These are phyloP conservation scores for Fusarium sp. DNA, from an alignment of 2,329 filamentous ascomycete genomes.

Conservation along the genomic window DNA sequence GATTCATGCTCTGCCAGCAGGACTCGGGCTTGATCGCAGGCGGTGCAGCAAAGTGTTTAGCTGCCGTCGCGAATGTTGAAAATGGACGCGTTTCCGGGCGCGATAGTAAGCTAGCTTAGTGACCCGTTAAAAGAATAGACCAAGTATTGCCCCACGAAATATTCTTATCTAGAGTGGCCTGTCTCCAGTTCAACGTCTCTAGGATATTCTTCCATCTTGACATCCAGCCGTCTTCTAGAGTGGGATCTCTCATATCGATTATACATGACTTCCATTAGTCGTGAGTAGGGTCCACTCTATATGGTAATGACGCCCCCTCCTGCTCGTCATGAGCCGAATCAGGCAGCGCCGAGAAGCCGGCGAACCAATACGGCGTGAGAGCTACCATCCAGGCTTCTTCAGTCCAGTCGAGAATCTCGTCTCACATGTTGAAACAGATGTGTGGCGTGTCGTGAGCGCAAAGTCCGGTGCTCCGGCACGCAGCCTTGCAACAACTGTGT, in stretches of 20 bases:
- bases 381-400: too few species aligned
- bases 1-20: slow-evolving; percentile 29
- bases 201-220: too few species aligned
- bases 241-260: too few species aligned
- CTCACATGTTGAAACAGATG: slow-evolving; percentile 2
- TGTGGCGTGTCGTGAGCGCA: slow-evolving; percentile 13
- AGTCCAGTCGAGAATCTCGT: neutral
- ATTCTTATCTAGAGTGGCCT: too few species aligned
- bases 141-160: too few species aligned
- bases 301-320: neutral
- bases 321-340: neutral
- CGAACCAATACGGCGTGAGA: neutral
- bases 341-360: neutral
- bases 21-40: slow-evolving; percentile 27
- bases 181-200: neutral
- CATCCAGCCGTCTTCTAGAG: too few species aligned
- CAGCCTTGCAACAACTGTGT: slow-evolving; percentile 16
- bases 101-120: slow-evolving; percentile 11
- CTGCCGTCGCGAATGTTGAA: slow-evolving; percentile 2
- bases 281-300: too few species aligned
- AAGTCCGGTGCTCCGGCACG: slow-evolving; percentile 24
- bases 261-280: too few species aligned
- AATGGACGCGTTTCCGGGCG: slow-evolving; percentile 10
- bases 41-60: slow-evolving; percentile 7
- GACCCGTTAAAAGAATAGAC: neutral